These are phyloP conservation scores for Verticillium albo-atrum DNA, from an alignment of 2,329 filamentous ascomycete species.

Conservation along the genomic window DNA sequence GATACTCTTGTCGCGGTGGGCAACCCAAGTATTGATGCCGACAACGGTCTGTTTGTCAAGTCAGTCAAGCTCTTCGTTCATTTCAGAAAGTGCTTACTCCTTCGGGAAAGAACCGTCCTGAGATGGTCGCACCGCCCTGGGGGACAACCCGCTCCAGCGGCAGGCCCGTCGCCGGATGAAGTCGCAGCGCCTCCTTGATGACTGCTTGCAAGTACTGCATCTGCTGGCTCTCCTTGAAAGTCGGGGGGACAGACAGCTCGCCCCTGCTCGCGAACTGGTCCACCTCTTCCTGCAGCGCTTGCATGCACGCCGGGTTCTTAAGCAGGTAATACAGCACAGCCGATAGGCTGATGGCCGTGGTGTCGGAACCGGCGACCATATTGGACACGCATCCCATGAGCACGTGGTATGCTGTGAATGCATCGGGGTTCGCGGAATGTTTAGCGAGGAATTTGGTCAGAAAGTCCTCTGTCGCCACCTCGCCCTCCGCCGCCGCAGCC, in stretches of 20 bases:
- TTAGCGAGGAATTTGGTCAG: constrained; percentile 35
- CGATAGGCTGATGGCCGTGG: constrained; percentile 42
- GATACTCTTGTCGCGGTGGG: constrained; percentile 17
- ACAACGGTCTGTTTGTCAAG: constrained; percentile 23
- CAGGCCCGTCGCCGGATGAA: constrained; percentile 43
- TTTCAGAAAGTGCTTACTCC: too few species aligned
- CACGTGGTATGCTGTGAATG: constrained; percentile 31
- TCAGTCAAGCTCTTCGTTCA: too few species aligned
- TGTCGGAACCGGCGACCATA: constrained; percentile 35
- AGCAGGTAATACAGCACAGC: constrained; percentile 40
- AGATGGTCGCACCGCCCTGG: constrained; percentile 34
- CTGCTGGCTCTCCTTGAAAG: constrained; percentile 31
- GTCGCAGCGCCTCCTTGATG: constrained; percentile 47
- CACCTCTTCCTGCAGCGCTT: constrained; percentile 19
- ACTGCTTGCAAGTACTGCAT: constrained; percentile 49
- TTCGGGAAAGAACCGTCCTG: constrained; percentile 22
- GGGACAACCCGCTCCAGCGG: constrained; percentile 46
- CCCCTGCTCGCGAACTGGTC: constrained; percentile 5
- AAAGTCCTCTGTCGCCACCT: constrained; percentile 26
- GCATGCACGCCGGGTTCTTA: constrained; percentile 18
- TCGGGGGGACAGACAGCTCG: constrained; percentile 12
- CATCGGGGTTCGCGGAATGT: constrained; percentile 34
- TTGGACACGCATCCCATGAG: constrained; percentile 22
- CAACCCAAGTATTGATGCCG: constrained; percentile 17
- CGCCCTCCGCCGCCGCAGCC: constrained; percentile 6